A percentile compares a stretch with the other conserved stretches of the same genome.
These are phyloP conservation scores for Phytophthora rubi DNA, from an alignment of 352 stramenopile species.

Conservation along the genomic window DNA sequence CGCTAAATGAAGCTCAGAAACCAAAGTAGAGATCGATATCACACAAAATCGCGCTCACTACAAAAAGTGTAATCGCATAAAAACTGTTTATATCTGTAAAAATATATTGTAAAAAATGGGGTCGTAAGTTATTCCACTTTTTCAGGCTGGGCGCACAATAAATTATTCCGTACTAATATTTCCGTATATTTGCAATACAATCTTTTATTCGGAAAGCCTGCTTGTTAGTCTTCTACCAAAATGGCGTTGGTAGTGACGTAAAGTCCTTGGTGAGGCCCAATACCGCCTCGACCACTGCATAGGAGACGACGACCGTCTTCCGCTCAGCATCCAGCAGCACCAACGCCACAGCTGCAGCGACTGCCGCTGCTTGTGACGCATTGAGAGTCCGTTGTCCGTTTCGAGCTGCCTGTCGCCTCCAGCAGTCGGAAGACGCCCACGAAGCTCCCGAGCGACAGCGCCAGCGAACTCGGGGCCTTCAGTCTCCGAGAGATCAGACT, in stretches of 20 bases:
- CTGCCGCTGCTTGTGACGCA: conserved; percentile 48
- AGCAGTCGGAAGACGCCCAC: conserved; percentile 67
- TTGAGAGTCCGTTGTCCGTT: conserved; percentile 15
- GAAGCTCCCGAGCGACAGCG: conserved; percentile 59
- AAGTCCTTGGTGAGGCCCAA: conserved; percentile 45
- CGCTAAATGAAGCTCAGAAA: too few relatives aligned
- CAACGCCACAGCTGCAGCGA: conserved; percentile 46
- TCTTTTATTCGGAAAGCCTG: too few relatives aligned
- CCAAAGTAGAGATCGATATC: too few relatives aligned
- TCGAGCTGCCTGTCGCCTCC: conserved; percentile 34
- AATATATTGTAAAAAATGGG: too few relatives aligned
- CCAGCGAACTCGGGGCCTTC: conserved; percentile 49
- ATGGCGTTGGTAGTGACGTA: conserved; percentile 19
- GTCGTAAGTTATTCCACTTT: too few relatives aligned
- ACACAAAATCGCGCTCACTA: too few relatives aligned
- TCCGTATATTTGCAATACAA: too few relatives aligned
- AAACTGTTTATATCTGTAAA: too few relatives aligned
- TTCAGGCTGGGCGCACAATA: too few relatives aligned
- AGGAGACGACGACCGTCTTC: conserved; percentile 56
- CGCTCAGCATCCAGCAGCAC: conserved; percentile 52
- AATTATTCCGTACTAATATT: too few relatives aligned
- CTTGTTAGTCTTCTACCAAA: background rate
- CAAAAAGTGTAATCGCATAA: too few relatives aligned
- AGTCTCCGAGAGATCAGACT: conserved; percentile 49
- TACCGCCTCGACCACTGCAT: conserved; percentile 54